These are phyloP conservation scores for Arxiozyma slooffiae DNA, from an alignment of 1,139 yeast genomes.

Conservation along the genomic window DNA sequence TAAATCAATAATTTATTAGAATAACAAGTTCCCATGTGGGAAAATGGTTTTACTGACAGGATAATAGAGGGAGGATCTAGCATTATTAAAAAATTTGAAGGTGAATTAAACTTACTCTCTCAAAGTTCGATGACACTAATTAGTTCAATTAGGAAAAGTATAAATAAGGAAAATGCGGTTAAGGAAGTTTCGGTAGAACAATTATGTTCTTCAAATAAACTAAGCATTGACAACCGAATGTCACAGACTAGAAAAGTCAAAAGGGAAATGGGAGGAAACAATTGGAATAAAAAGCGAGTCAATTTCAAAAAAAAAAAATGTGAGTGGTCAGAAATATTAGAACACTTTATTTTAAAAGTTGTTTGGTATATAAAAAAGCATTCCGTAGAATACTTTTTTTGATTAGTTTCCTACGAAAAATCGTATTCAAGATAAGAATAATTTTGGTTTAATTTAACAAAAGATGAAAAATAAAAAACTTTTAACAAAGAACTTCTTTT, in stretches of 20 bases:
- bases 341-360: too few relatives aligned
- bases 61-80: constrained; percentile 37
- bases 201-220: neutral
- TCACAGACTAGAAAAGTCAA: neutral
- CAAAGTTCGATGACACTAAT: constrained; percentile 1
- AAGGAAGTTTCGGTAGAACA: neutral
- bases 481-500: neutral
- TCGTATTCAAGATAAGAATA: neutral
- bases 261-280: neutral
- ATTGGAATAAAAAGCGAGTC: neutral
- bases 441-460: neutral
- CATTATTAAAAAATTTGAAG: constrained; percentile 24
- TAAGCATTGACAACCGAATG: neutral
- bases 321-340: neutral
- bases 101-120: constrained; percentile 17
- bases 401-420: neutral
- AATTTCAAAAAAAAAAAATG: neutral
- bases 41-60: constrained; percentile 53
- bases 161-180: neutral
- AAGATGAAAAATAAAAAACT: neutral
- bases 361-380: neutral
- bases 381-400: neutral
- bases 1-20: constrained; percentile 54
- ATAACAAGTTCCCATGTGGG: constrained; percentile 53
- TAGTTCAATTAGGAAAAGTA: neutral